These are phyloP conservation scores for Luffa aegyptiaca DNA, from an alignment of 306 rosid species.

Conservation along the genomic window DNA sequence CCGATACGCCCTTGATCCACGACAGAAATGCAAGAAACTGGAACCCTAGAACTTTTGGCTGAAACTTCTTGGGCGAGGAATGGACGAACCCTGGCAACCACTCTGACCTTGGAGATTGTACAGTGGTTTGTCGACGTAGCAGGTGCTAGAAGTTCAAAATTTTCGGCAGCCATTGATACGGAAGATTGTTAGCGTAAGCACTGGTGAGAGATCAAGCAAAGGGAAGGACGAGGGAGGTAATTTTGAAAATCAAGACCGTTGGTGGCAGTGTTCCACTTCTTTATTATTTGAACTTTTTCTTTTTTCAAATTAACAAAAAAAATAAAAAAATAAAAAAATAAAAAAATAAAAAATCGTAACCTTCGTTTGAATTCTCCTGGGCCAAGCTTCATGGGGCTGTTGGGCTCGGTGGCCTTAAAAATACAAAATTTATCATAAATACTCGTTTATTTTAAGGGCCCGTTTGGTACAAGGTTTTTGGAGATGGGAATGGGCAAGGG, in stretches of 20 bases:
- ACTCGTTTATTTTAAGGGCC: too few relatives aligned
- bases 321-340: too few relatives aligned
- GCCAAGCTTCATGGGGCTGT: neutral
- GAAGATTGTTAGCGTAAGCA: neutral
- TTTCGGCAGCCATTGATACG: conserved; percentile 26
- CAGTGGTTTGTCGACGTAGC: conserved; percentile 14
- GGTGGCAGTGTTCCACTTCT: neutral
- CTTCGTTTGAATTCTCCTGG: neutral
- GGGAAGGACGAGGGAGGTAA: neutral
- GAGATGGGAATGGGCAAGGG: too few relatives aligned
- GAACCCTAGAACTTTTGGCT: conserved; percentile 12
- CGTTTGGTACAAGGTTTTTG: too few relatives aligned
- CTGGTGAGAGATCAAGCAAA: neutral
- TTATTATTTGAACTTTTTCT: neutral
- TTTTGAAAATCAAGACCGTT: conserved; percentile 8
- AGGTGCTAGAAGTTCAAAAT: conserved; percentile 22
- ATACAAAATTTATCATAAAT: too few relatives aligned
- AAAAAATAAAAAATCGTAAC: too few relatives aligned
- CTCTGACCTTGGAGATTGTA: conserved; percentile 60
- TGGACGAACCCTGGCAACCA: conserved; percentile 76
- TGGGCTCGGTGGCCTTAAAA: neutral
- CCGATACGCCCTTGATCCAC: conserved; percentile 26
- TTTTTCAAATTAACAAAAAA: too few relatives aligned
- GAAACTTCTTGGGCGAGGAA: conserved; percentile 50
- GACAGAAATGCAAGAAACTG: conserved; percentile 44